phyloP scores from a whole-genome alignment of 306 rosid species.

The Phaseolus lunatus region DNA sequence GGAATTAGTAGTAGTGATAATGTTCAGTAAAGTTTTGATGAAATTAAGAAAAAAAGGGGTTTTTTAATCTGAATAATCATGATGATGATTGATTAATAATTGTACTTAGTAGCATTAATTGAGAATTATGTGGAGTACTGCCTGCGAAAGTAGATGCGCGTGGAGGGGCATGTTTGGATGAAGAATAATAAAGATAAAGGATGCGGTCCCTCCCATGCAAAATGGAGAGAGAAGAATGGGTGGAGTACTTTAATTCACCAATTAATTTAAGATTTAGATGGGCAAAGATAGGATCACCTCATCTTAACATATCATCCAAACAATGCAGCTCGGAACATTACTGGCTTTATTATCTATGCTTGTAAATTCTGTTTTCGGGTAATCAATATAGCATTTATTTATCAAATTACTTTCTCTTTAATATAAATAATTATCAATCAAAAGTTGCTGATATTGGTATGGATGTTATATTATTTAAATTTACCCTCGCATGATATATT shows the following conservation, averaged over 20 bases:
- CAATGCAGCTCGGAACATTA: neutral
- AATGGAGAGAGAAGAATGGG: conserved; percentile 52
- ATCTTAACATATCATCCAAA: conserved; percentile 49
- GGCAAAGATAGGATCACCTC: conserved; percentile 80
- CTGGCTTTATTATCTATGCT: neutral
- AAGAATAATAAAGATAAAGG: conserved; percentile 29
- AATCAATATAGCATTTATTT: neutral
- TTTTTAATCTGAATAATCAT: neutral
- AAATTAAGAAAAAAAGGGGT: neutral
- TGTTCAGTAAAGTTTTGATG: neutral
- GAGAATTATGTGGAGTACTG: neutral
- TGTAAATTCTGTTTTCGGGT: neutral
- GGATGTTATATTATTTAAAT: too few species aligned
- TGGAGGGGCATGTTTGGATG: conserved; percentile 44
- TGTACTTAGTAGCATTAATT: neutral
- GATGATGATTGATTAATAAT: conserved; percentile 5
- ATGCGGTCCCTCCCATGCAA: conserved; percentile 54
- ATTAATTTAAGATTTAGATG: conserved; percentile 72
- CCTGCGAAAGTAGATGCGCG: conserved; percentile 47
- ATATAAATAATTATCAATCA: too few species aligned
- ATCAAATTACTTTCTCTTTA: neutral
- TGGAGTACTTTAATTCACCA: conserved; percentile 63
- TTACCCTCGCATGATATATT: neutral
- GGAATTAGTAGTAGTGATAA: neutral
- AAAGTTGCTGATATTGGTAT: too few species aligned